These are phyloP conservation scores for Nothophaeocryptopus gaeumannii DNA, from an alignment of 2,329 filamentous ascomycete genomes.

Conservation along the genomic window DNA sequence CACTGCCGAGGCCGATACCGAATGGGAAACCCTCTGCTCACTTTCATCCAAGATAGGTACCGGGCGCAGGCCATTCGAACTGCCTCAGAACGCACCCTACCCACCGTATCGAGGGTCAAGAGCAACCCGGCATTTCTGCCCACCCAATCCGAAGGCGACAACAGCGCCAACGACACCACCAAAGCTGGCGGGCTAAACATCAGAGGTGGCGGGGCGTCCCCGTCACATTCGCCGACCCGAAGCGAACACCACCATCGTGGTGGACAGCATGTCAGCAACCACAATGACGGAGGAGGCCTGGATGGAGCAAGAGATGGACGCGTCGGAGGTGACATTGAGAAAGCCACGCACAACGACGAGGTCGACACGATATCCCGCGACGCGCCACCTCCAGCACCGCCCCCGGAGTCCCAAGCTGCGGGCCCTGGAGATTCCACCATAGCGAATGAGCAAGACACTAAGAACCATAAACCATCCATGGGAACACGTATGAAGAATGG, in stretches of 20 bases:
- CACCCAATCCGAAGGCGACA: constrained; percentile 11
- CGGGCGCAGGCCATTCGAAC: constrained; percentile 12
- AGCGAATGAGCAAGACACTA: constrained; percentile 36
- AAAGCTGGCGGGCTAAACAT: constrained; percentile 35
- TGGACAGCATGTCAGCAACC: constrained; percentile 16
- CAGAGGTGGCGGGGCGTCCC: constrained; percentile 26
- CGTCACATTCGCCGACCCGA: constrained; percentile 24
- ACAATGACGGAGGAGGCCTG: constrained; percentile 15
- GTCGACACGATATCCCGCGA: constrained; percentile 22
- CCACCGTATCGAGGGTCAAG: constrained; percentile 5
- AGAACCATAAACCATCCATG: constrained; percentile 44
- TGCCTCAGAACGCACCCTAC: constrained; percentile 13
- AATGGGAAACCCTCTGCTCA: constrained; percentile 19
- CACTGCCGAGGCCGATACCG: constrained; percentile 12
- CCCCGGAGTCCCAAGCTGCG: constrained; percentile 48
- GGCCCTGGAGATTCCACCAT: constrained; percentile 54
- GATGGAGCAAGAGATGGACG: constrained; percentile 31
- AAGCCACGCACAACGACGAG: constrained; percentile 24
- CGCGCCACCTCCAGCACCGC: constrained; percentile 36
- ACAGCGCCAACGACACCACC: constrained; percentile 20
- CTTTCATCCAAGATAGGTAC: constrained; percentile 17
- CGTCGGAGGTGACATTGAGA: constrained; percentile 24
- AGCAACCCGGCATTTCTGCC: constrained; percentile 5
- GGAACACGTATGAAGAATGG: constrained; percentile 50
- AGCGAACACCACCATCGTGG: constrained; percentile 5